Evolutionary conservation across 1,139 yeast genomes (phyloP), one percentile per base, ranked within the genome.

Genomic region (Meyerozyma athensensis): DNA sequence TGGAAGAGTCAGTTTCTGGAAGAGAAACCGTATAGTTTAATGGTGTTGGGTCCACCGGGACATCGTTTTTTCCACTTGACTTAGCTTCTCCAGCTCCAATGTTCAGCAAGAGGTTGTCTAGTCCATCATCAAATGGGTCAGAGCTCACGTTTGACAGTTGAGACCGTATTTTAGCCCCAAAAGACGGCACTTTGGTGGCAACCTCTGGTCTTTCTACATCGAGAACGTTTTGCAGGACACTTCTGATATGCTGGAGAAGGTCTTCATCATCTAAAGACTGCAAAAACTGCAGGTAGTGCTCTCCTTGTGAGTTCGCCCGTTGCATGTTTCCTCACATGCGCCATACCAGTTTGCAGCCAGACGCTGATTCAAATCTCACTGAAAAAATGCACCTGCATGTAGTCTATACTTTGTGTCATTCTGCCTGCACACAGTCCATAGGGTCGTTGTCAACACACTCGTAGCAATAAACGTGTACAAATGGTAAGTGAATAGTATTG

Each of bases 211-310:
- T 39, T 26, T 7, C 33, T 33, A 33, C 23, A 30, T 36, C 37
- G 12, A 28, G 33, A 32, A 35, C 36, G 36, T 45, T 48, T 41
- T 59, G 65, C 39, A 68, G 62, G 9, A 70, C 44, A 18, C 51
- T 46, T 33, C 63, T 61, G 19, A 72, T 63, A 41, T 65, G 63
- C 1, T 62, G 59, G 5, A 72, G 50, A 21, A 72, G 61, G 46
- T 68, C 64, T 3, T 63, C 59, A 45, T 72, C 70, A 24, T 59
- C 67, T 44, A 72, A 54, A 7, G 74, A 68, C 39, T 47, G 50
- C 35, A 68, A 51, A 42, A 57, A 66, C 18, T 28, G 32, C 32
- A 16, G 20, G 13, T 28, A 28, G 14, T 28, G 8, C 14, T 16
- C 32, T 9, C 28, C 17, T 24, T 24, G 28, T 12, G 18, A 6